Evolutionary conservation across 148 eudicot species (phyloP).

Genomic region (Fagopyrum homotropicum): DNA sequence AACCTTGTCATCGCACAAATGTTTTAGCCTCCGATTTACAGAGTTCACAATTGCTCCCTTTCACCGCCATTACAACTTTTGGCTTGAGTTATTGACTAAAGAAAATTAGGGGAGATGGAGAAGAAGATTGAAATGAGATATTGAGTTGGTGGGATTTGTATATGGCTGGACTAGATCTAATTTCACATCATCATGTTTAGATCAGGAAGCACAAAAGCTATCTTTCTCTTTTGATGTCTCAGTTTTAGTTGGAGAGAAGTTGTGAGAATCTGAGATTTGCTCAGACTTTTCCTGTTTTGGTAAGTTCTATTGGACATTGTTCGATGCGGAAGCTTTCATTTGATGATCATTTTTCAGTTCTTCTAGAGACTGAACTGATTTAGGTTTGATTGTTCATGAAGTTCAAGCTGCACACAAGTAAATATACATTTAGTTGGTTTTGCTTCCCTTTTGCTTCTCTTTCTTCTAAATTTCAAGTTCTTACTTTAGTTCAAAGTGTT

Average conservation of each 20-base stretch:
- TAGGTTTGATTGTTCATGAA: not conserved
- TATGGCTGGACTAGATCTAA: not conserved
- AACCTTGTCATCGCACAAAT: slow-evolving; percentile 38
- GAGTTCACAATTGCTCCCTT: slow-evolving; percentile 23
- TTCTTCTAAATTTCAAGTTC: not conserved
- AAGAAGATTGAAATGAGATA: not conserved
- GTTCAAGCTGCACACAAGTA: not conserved
- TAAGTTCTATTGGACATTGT: not conserved
- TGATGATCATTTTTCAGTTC: not conserved
- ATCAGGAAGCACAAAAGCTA: slow-evolving; percentile 8
- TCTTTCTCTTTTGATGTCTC: not conserved
- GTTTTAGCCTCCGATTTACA: slow-evolving; percentile 25
- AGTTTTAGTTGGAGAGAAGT: not conserved
- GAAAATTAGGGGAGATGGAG: not conserved
- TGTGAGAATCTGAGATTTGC: not conserved
- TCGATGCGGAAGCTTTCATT: not conserved
- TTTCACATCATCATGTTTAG: slow-evolving; percentile 3
- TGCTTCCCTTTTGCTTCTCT: not conserved
- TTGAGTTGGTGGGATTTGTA: not conserved
- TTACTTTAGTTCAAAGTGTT: not conserved
- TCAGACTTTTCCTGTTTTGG: not conserved
- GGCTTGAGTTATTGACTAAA: not conserved
- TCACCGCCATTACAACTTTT: slow-evolving; percentile 5
- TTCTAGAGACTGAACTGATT: no score
- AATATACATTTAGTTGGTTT: not conserved